A percentile compares a stretch with the other conserved stretches of the same genome.
These are phyloP conservation scores for Tarenaya hassleriana DNA, from an alignment of 345 rosid genomes.

Conservation along the genomic window DNA sequence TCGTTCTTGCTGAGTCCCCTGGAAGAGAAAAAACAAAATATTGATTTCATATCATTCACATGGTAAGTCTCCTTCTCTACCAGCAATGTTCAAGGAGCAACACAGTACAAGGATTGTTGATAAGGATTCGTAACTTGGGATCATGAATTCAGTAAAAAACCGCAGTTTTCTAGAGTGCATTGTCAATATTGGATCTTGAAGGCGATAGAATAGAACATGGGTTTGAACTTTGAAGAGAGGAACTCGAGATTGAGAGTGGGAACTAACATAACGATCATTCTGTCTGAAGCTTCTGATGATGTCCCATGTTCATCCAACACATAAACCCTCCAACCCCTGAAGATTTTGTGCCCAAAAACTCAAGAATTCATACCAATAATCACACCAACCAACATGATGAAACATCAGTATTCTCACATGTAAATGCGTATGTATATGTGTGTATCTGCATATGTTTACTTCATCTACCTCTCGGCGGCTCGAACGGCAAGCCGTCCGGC, in stretches of 20 bases:
- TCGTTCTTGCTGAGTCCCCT: constrained; percentile 67
- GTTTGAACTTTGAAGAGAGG: constrained; percentile 8
- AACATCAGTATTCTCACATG: background rate
- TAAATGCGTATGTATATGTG: background rate
- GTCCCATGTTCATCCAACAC: constrained; percentile 86
- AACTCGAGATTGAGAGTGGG: background rate
- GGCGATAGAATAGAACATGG: background rate
- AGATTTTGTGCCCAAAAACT: constrained; percentile 17
- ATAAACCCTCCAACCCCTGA: constrained; percentile 88
- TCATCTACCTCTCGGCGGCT: constrained; percentile 68
- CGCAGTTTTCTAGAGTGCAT: too few relatives aligned
- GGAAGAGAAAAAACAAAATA: constrained; percentile 18
- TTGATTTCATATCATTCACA: background rate
- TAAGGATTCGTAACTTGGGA: too few relatives aligned
- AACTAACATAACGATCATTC: constrained; percentile 72
- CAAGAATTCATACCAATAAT: background rate
- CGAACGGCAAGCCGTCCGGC: constrained; percentile 71
- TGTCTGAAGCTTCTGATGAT: constrained; percentile 50
- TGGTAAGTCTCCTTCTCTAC: background rate
- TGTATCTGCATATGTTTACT: background rate
- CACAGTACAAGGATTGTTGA: too few relatives aligned
- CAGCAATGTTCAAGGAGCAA: constrained; percentile 2
- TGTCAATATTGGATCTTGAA: background rate
- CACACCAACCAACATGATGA: background rate
- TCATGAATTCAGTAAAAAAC: too few relatives aligned